Evolutionary conservation across 2,329 filamentous ascomycete genomes (phyloP).

Genomic region (Fusarium sp.): DNA sequence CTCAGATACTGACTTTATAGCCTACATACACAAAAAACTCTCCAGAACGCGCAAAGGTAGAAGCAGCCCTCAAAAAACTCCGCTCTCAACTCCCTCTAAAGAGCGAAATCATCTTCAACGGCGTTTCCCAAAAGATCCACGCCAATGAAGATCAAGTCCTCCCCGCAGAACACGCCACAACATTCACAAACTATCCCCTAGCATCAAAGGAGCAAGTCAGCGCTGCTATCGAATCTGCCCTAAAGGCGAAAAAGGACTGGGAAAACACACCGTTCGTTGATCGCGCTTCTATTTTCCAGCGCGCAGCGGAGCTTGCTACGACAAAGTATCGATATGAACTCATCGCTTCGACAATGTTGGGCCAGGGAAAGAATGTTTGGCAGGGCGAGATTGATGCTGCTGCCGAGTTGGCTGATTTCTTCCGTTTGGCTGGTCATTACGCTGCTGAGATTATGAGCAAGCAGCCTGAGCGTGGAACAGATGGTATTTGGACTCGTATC

Average conservation of each 20-base stretch:
- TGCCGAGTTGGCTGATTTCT: constrained; percentile 90
- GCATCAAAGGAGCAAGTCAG: constrained; percentile 50
- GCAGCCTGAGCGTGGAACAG: constrained; percentile 51
- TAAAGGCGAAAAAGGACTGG: constrained; percentile 85
- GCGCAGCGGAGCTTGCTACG: constrained; percentile 89
- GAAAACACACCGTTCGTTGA: constrained; percentile 88
- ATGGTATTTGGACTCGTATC: constrained; percentile 69
- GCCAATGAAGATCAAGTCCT: constrained; percentile 49
- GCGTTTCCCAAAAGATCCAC: constrained; percentile 44
- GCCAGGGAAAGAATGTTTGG: constrained; percentile 98
- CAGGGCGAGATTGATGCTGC: constrained; percentile 97
- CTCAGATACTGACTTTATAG: constrained; percentile 22
- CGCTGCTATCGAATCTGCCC: constrained; percentile 81
- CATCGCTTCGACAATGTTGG: constrained; percentile 95
- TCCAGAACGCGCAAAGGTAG: constrained; percentile 48
- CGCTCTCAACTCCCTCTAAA: constrained; percentile 49
- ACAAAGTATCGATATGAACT: constrained; percentile 96
- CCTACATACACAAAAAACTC: constrained; percentile 49
- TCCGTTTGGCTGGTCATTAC: constrained; percentile 93
- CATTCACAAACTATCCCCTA: constrained; percentile 53
- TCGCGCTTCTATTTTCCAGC: constrained; percentile 91
- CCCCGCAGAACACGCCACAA: constrained; percentile 51
- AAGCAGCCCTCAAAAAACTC: constrained; percentile 48
- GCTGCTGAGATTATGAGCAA: constrained; percentile 65
- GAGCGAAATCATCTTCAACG: constrained; percentile 51